Percentiles rank a stretch among this genome's conserved stretches.
Conservation (phyloP, 2,329 filamentous ascomycete genomes). For the Anthostomella pinea region DNA sequence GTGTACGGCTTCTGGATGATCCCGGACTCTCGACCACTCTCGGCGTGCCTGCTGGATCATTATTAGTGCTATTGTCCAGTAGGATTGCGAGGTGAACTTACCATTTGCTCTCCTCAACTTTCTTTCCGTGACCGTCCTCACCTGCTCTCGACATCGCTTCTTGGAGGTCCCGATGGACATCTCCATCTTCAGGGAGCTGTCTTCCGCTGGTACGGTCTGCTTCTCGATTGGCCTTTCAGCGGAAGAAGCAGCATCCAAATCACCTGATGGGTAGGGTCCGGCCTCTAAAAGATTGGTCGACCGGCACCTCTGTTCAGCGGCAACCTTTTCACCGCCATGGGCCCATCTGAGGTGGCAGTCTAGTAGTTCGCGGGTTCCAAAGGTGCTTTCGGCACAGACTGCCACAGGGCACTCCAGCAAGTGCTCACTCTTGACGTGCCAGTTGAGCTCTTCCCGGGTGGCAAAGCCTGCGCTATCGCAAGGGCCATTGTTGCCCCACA, state of each 20-base stretch:
- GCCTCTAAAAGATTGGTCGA: conserved; percentile 15
- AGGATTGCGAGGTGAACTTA: conserved; percentile 20
- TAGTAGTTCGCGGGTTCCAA: conserved; percentile 34
- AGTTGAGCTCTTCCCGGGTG: conserved; percentile 37
- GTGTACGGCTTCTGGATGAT: conserved; percentile 25
- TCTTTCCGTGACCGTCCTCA: conserved; percentile 35
- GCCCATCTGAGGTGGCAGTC: conserved; percentile 37
- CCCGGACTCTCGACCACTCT: conserved; percentile 33
- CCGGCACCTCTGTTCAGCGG: conserved; percentile 13
- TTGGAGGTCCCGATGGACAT: conserved; percentile 34
- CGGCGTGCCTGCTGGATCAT: conserved; percentile 20
- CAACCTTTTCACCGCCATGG: conserved; percentile 27
- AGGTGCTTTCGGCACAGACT: conserved; percentile 37
- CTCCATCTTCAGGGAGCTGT: conserved; percentile 26
- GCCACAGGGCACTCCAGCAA: conserved; percentile 40
- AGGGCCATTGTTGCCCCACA: conserved; percentile 34
- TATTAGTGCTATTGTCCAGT: too few relatives aligned
- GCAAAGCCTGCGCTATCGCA: conserved; percentile 37
- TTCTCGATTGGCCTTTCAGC: not conserved
- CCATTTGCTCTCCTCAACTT: conserved; percentile 28
- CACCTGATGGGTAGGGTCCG: not conserved
- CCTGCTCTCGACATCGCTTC: conserved; percentile 34
- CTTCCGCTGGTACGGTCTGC: conserved; percentile 12
- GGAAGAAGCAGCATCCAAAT: not conserved
- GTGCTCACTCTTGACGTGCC: conserved; percentile 44